These are phyloP conservation scores for Vitis amurensis DNA, from an alignment of 164 flowering plant species.

Conservation along the genomic window DNA sequence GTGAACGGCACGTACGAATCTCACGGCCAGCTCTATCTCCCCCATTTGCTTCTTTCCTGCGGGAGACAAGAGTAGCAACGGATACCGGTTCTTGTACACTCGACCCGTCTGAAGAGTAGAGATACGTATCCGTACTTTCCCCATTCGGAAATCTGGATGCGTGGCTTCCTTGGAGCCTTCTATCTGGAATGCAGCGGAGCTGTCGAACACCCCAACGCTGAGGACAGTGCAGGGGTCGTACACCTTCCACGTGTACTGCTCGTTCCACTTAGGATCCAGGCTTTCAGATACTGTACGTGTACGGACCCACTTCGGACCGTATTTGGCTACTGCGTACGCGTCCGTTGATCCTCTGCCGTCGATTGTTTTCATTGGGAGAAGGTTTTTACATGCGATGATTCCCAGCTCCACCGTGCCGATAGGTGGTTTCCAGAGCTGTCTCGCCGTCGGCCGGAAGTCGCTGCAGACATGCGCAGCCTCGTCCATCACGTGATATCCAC, in stretches of 20 bases:
- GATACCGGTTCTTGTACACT: constrained; percentile 64
- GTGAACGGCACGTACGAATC: constrained; percentile 51
- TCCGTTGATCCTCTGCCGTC: constrained; percentile 71
- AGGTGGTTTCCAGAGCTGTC: constrained; percentile 87
- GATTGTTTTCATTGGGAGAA: constrained; percentile 67
- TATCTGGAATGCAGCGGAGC: constrained; percentile 35
- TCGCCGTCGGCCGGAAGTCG: constrained; percentile 83
- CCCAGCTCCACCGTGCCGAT: constrained; percentile 81
- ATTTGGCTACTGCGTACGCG: constrained; percentile 83
- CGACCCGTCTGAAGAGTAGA: constrained; percentile 64
- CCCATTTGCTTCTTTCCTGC: constrained; percentile 74
- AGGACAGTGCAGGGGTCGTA: constrained; percentile 87
- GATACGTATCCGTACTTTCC: constrained; percentile 80
- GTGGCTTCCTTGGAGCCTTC: constrained; percentile 36
- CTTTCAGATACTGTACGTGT: constrained; percentile 67
- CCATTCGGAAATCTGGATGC: constrained; percentile 66
- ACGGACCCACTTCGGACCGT: constrained; percentile 86
- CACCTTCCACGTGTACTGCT: constrained; percentile 92
- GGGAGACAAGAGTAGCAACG: constrained; percentile 44
- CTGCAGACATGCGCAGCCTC: constrained; percentile 78
- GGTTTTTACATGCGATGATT: constrained; percentile 64
- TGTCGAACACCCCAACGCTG: constrained; percentile 73
- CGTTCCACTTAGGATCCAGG: constrained; percentile 85
- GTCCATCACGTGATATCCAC: constrained; percentile 96
- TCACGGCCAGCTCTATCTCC: constrained; percentile 70